Base-by-base conservation (phyloP, 805 yeast species). In the Martiniozyma abietophila region DNA sequence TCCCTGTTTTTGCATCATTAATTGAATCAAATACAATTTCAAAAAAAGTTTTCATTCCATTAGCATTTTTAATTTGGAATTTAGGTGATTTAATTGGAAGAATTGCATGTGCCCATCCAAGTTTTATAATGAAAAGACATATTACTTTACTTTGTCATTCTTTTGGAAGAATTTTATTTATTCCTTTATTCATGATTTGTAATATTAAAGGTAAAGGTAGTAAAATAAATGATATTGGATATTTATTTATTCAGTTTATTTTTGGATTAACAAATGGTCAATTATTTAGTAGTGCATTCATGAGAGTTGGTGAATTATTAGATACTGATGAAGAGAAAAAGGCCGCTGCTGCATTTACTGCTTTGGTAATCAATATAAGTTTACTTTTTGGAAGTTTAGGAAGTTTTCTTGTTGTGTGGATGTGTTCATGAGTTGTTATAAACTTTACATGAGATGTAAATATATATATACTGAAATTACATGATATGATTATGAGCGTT, bases 321-420 rank as follows among this genome's bases (percentile, higher is more conserved):
- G 36, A 35, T 6, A 65, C 67, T 1, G 83, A 75, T 22, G 67
- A 68, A 15, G 89, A 84, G 48, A 48, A 75, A 52, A 84, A 83
- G 39, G 95, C 96, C 1, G 95, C 97, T 2, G 96, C 96, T 29
- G 96, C 96, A 3, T 82, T 88, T 52, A 78, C 95, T 29, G 76
- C 85, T 1, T 74, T 88, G 16, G 75, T 84, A 44, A 69, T 88
- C 33, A 76, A 88, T 36, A 50, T 75, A 8, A 96, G 96, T 0
- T 65, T 89, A 32, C 75, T 92, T 0, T 61, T 67, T 2, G 98
- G 98, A 4, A 77, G 95, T 39, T 41, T 85, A 1, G 50, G 76
- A 35, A 81, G 95, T 48, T 89, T 85, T 49, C 41, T 73, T 3
- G 65, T 82, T 40, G 88, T 44, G 4, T 33, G 31, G 18, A n/a